Evolutionary conservation across 2,329 filamentous ascomycete species (phyloP).

Genomic region (Passalora sequoiae): DNA sequence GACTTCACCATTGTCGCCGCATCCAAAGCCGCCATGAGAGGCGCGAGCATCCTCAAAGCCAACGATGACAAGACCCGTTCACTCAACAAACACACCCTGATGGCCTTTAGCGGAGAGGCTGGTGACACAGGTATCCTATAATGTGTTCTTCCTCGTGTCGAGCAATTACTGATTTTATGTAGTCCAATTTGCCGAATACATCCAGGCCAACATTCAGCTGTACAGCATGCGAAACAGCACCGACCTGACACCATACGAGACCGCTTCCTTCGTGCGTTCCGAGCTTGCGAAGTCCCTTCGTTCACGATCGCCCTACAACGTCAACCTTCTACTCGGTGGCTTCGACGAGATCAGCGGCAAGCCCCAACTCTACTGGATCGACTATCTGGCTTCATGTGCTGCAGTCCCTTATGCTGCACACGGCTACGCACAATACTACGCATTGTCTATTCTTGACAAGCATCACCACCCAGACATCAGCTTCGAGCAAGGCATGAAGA

Average conservation of each 20-base stretch:
- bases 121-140: conserved; percentile 74
- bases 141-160: background rate
- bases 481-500: conserved; percentile 82
- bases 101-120: conserved; percentile 93
- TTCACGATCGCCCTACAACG: conserved; percentile 89
- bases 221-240: conserved; percentile 98
- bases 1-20: conserved; percentile 98
- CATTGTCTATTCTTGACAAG: conserved; percentile 94
- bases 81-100: conserved; percentile 88
- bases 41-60: conserved; percentile 90
- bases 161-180: conserved; percentile 10
- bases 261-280: conserved; percentile 88
- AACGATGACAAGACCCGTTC: conserved; percentile 92
- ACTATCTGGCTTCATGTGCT: conserved; percentile 26
- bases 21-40: conserved; percentile 97
- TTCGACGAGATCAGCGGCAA: conserved; percentile 79
- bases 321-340: conserved; percentile 92
- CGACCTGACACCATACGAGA: conserved; percentile 81
- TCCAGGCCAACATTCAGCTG: conserved; percentile 95
- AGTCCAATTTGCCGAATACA: conserved; percentile 99
- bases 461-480: conserved; percentile 94
- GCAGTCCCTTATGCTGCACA: conserved; percentile 92
- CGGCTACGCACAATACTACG: conserved; percentile 99
- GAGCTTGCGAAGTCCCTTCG: conserved; percentile 87
- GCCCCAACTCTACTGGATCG: conserved; percentile 28